These are phyloP conservation scores for Pythium periplocum DNA, from an alignment of 352 stramenopile species.

Conservation along the genomic window DNA sequence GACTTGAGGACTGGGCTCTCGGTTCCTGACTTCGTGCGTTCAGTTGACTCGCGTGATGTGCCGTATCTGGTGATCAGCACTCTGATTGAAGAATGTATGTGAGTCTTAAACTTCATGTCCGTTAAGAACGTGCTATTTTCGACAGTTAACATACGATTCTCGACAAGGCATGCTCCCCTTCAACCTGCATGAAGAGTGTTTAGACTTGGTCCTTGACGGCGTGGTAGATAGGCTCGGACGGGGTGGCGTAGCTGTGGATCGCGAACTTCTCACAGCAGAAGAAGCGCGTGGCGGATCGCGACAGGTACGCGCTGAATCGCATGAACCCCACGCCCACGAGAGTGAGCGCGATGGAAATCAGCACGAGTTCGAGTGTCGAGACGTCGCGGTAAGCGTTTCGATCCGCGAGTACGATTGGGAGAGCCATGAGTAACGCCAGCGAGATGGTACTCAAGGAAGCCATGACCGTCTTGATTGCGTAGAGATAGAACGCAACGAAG, in stretches of 20 bases:
- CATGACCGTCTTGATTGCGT: conserved; percentile 48
- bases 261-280: conserved; percentile 61
- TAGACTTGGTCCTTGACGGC: no score
- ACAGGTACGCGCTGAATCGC: conserved; percentile 44
- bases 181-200: no score
- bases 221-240: no score
- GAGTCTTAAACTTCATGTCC: no score
- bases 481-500: conserved; percentile 65
- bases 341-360: conserved; percentile 37
- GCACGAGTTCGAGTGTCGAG: conserved; percentile 31
- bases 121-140: no score
- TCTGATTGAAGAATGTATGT: no score
- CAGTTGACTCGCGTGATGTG: no score
- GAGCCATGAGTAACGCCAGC: conserved; percentile 24
- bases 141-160: no score
- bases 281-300: conserved; percentile 44
- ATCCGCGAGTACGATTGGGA: conserved; percentile 25
- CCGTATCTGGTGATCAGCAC: no score
- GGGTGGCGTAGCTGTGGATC: conserved; percentile 27
- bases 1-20: no score
- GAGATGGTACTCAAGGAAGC: conserved; percentile 31
- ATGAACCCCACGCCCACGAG: conserved; percentile 47
- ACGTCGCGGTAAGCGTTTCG: conserved; percentile 17
- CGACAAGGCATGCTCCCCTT: no score
- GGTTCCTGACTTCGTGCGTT: no score